Conservation (phyloP, 2,329 filamentous ascomycete species). For the Reticulascus tulasneorum region DNA sequence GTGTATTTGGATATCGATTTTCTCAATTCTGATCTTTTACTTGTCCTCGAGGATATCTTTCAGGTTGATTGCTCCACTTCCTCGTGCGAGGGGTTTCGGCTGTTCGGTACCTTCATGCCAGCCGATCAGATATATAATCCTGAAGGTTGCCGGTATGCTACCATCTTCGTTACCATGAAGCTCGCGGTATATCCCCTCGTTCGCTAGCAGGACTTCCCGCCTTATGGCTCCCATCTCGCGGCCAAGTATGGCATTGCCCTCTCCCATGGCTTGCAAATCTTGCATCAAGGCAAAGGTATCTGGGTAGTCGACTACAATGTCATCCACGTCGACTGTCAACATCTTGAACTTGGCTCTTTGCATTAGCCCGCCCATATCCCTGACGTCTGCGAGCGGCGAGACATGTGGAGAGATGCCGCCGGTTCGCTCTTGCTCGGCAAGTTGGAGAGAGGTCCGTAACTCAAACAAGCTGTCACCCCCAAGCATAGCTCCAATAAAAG, state of each 20-base stretch:
- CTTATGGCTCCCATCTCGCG: constrained; percentile 74
- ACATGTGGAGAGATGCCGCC: constrained; percentile 92
- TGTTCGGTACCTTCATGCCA: constrained; percentile 87
- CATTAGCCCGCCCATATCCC: constrained; percentile 83
- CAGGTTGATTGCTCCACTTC: constrained; percentile 81
- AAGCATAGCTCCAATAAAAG: constrained; percentile 94
- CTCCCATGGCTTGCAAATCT: constrained; percentile 94
- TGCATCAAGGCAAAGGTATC: constrained; percentile 87
- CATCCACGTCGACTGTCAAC: constrained; percentile 93
- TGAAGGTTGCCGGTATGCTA: constrained; percentile 82
- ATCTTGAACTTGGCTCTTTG: constrained; percentile 90
- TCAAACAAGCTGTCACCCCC: constrained; percentile 93
- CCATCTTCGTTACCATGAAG: constrained; percentile 80
- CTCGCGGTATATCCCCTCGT: constrained; percentile 81
- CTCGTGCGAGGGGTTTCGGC: constrained; percentile 73
- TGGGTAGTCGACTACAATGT: constrained; percentile 93
- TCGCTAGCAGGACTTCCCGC: constrained; percentile 80
- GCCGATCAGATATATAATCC: constrained; percentile 97
- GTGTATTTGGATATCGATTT: no score
- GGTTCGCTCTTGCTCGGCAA: constrained; percentile 83
- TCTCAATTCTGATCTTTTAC: no score
- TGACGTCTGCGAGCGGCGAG: constrained; percentile 86
- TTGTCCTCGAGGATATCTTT: constrained; percentile 68
- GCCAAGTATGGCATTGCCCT: constrained; percentile 84
- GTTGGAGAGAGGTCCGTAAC: constrained; percentile 85